phyloP scores from a whole-genome alignment of 2,329 filamentous ascomycete genomes.

The Cryphonectria japonica region DNA sequence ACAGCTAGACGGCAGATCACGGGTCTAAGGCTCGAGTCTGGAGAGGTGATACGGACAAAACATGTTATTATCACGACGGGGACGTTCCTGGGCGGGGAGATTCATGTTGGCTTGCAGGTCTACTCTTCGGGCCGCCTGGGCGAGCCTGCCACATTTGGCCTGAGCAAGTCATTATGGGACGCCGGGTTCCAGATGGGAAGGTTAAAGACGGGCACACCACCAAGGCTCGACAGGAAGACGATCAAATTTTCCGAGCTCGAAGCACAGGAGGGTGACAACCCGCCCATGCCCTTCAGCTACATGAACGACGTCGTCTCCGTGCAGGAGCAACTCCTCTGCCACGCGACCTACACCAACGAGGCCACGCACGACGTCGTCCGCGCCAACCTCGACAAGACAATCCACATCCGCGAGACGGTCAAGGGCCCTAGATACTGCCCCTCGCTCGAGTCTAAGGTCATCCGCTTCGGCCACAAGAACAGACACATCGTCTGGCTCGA shows the following conservation, averaged over 20 bases:
- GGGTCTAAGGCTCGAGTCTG: conserved; percentile 85
- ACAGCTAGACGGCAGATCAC: conserved; percentile 71
- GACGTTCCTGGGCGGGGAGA: conserved; percentile 93
- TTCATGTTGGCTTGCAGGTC: conserved; percentile 86
- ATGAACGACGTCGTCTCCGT: conserved; percentile 80
- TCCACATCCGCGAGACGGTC: conserved; percentile 94
- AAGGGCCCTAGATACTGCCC: conserved; percentile 95
- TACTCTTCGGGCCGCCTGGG: conserved; percentile 91
- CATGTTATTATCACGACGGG: conserved; percentile 94
- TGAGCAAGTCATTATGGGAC: conserved; percentile 87
- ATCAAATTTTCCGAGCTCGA: conserved; percentile 79
- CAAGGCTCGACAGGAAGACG: conserved; percentile 77
- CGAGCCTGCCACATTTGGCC: conserved; percentile 87
- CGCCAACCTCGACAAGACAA: conserved; percentile 89
- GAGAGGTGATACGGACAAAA: conserved; percentile 77
- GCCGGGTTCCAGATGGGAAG: conserved; percentile 89
- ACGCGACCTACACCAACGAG: conserved; percentile 85
- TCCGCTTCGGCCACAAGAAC: conserved; percentile 80
- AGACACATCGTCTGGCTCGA: conserved; percentile 95
- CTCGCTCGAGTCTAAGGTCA: conserved; percentile 90
- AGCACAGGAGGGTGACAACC: conserved; percentile 78
- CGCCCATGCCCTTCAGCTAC: conserved; percentile 89
- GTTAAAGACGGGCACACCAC: conserved; percentile 94
- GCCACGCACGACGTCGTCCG: conserved; percentile 82
- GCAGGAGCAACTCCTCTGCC: conserved; percentile 80